Evolutionary conservation across 2,329 filamentous ascomycete species (phyloP).

Genomic region (Fusarium penzigii): DNA sequence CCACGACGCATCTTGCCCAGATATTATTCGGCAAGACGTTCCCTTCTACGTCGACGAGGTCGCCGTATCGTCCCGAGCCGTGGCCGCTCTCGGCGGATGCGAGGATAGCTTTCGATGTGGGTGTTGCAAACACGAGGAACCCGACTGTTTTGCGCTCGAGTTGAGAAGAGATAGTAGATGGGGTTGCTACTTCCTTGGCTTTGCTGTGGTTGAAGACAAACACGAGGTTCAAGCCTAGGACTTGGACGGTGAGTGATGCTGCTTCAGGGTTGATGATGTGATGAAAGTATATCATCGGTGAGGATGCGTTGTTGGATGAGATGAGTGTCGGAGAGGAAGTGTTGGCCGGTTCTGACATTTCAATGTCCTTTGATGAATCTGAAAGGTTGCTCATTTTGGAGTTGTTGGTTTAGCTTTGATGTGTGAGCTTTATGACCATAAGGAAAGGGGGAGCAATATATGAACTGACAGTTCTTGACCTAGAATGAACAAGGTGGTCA

Average conservation of each 20-base stretch:
- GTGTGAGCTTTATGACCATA: slow-evolving; percentile 5
- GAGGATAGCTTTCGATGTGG: slow-evolving; percentile 26
- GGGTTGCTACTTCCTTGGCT: slow-evolving; percentile 5
- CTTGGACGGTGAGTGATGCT: slow-evolving; percentile 30
- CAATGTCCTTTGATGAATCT: not conserved
- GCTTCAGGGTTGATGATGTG: slow-evolving; percentile 29
- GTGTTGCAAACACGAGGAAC: slow-evolving; percentile 30
- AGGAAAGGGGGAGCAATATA: not conserved
- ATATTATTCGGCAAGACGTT: slow-evolving; percentile 31
- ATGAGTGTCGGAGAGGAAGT: slow-evolving; percentile 22
- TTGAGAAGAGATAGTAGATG: slow-evolving; percentile 2
- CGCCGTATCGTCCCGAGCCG: slow-evolving; percentile 29
- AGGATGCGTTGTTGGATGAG: slow-evolving; percentile 13
- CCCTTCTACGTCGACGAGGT: slow-evolving; percentile 27
- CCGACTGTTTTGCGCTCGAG: slow-evolving; percentile 35
- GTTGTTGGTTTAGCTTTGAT: slow-evolving; percentile 2
- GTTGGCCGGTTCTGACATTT: slow-evolving; percentile 6
- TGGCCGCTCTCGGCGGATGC: slow-evolving; percentile 38
- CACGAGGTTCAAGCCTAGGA: slow-evolving; percentile 35
- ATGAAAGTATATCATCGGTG: slow-evolving; percentile 33
- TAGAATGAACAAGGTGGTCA: no score
- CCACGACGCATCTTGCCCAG: slow-evolving; percentile 35
- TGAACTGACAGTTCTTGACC: slow-evolving; percentile 5
- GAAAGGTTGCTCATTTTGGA: not conserved
- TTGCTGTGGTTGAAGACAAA: slow-evolving; percentile 32